Base-by-base conservation (phyloP, 1,284 basidiomycete genomes). In the Cutaneotrichosporon mucoides region DNA sequence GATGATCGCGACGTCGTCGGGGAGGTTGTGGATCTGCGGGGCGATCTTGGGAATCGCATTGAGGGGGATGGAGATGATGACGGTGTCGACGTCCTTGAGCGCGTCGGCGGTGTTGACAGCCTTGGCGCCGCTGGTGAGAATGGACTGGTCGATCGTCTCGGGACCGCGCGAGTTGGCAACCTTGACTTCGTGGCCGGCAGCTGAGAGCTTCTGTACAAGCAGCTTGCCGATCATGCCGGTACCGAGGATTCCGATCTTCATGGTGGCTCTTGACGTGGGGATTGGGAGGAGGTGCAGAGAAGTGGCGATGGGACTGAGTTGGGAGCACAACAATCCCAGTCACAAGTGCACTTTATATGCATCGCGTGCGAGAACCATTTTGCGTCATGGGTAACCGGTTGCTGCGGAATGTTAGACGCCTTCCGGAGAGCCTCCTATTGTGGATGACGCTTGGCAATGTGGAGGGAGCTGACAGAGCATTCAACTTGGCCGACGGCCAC, bases 241-340 rank as follows among this genome's bases (percentile, higher is more conserved):
- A 43, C 53, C 53, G 53, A 54, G 12, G 53, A 54, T 54, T 15
- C 53, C 53, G 36, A 54, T 54, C 34, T 45, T 54, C 53, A 54
- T 54, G 7, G 24, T 53, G 41, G 40, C 34, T 50, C 9, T 40
- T 40, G 38, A 40, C 4, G 24, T 24, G 24, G 38, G 38, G 38
- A 40, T 2, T 2, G 38, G 38, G 8, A 12, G 9, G 38, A 40
- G 12, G 4, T 40, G 38, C 3, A 24, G 24, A 24, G 24, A 24
- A 24, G 24, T 24, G 24, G 24, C 24, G 24, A 24, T 24, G 24
- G 24, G 24, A 24, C 24, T 24, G 24, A 24, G 24, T 24, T 24
- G 24, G 24, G 2, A 24, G 2, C 3, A 24, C 24, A 24, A 24
- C 24, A 24, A 24, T 24, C 24, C 24, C 24, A 24, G 24, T n/a